These are phyloP conservation scores for Holtermanniella nyarrowii DNA, from an alignment of 768 basidiomycete genomes.

Conservation along the genomic window DNA sequence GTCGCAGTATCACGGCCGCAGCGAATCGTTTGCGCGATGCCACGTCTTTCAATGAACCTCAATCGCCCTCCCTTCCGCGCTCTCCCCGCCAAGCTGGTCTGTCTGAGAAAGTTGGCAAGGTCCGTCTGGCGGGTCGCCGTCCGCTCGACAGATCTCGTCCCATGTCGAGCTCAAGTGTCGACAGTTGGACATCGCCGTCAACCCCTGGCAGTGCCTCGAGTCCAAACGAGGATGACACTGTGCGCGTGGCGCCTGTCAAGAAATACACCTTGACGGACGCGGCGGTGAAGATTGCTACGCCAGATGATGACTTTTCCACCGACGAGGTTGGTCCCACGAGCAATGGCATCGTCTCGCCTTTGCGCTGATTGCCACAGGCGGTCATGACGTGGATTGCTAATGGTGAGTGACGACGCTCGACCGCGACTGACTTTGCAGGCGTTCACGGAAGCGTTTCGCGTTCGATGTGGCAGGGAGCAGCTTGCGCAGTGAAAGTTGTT, in stretches of 20 bases:
- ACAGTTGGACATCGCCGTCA: background rate
- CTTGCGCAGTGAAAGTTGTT: background rate
- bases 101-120: background rate
- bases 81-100: constrained; percentile 1
- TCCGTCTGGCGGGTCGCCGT: background rate
- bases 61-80: background rate
- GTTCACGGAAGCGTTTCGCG: background rate
- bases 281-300: background rate
- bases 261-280: background rate
- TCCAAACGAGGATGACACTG: background rate
- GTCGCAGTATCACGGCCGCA: background rate
- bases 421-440: background rate
- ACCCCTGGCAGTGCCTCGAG: background rate
- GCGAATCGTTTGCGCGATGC: constrained; percentile 2
- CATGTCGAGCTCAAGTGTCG: background rate
- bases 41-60: background rate
- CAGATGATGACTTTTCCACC: background rate
- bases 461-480: background rate
- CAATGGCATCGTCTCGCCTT: background rate
- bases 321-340: background rate
- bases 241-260: background rate
- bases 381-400: background rate
- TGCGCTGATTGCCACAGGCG: background rate
- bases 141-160: background rate
- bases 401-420: background rate